Percentiles rank a stretch among this genome's conserved stretches.
Conservation (phyloP, 2,329 filamentous ascomycete genomes). For the Penicillium sp. region DNA sequence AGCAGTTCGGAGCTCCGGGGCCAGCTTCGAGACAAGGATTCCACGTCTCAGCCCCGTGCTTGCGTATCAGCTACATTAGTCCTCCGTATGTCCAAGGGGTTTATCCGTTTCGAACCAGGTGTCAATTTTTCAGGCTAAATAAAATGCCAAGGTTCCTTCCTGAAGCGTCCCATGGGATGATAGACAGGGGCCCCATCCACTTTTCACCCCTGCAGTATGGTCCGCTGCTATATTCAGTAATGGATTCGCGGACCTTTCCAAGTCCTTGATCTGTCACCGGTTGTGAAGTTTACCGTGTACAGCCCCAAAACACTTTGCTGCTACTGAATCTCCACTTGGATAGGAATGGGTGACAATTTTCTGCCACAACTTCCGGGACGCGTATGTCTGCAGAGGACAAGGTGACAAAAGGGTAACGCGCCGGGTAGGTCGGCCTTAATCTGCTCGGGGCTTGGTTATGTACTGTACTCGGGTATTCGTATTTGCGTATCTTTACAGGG, state of each 20-base stretch:
- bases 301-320: no score
- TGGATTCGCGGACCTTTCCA: not conserved
- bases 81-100: not conserved
- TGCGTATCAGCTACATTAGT: not conserved
- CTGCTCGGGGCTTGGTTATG: not conserved
- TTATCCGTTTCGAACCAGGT: not conserved
- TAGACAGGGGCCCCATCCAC: not conserved
- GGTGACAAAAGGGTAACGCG: not conserved
- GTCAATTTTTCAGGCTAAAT: not conserved
- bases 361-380: not conserved
- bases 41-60: not conserved
- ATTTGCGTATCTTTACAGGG: slow-evolving; percentile 8
- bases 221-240: not conserved
- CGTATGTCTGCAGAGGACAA: not conserved
- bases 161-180: not conserved
- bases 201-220: not conserved
- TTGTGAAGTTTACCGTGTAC: not conserved
- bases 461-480: slow-evolving; percentile 12
- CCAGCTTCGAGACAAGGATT: not conserved
- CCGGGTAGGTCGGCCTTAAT: slow-evolving; percentile 14
- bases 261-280: not conserved
- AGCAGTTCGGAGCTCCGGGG: not conserved
- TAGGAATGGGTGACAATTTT: not conserved
- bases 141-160: not conserved
- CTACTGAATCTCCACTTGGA: not conserved